Conservation (phyloP, 1,284 basidiomycete genomes). For the Cystobasidium pallidum region DNA sequence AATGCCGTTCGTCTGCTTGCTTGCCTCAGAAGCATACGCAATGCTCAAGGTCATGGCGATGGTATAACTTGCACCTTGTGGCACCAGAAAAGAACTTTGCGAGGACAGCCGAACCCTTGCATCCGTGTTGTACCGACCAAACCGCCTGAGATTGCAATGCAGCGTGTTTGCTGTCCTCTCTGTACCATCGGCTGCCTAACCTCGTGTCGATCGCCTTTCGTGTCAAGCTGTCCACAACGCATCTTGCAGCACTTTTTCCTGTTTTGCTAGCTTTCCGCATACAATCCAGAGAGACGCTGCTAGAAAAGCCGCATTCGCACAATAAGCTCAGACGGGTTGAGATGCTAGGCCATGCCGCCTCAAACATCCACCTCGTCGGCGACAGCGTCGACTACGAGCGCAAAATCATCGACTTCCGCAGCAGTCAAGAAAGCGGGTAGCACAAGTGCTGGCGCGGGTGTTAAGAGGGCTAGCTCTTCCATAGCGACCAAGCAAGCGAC, state of each 20-base stretch:
- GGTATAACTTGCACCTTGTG: too few relatives aligned
- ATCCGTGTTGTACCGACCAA: too few relatives aligned
- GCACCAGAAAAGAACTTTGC: too few relatives aligned
- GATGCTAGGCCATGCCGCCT: constrained; percentile 39
- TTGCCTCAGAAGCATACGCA: too few relatives aligned
- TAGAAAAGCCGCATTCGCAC: too few relatives aligned
- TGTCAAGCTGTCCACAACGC: neutral
- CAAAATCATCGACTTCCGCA: constrained; percentile 32
- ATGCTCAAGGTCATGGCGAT: too few relatives aligned
- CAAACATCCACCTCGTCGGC: constrained; percentile 31
- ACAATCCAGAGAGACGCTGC: neutral
- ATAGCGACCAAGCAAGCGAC: constrained; percentile 3
- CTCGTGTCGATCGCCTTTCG: constrained; percentile 9
- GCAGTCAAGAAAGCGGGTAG: constrained; percentile 22
- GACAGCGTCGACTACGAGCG: constrained; percentile 13
- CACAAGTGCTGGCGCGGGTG: constrained; percentile 19
- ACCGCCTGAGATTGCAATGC: too few relatives aligned
- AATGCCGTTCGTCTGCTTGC: too few relatives aligned
- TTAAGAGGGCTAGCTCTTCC: constrained; percentile 10
- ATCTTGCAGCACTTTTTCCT: neutral
- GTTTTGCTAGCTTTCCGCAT: neutral
- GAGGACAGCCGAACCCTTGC: too few relatives aligned
- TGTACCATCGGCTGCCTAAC: neutral
- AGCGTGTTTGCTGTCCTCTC: neutral
- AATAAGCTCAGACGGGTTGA: neutral